Percentiles rank a stretch among this genome's conserved stretches.
phyloP scores from a whole-genome alignment of 2,329 filamentous ascomycete species.

The Aschersonia sp. region DNA sequence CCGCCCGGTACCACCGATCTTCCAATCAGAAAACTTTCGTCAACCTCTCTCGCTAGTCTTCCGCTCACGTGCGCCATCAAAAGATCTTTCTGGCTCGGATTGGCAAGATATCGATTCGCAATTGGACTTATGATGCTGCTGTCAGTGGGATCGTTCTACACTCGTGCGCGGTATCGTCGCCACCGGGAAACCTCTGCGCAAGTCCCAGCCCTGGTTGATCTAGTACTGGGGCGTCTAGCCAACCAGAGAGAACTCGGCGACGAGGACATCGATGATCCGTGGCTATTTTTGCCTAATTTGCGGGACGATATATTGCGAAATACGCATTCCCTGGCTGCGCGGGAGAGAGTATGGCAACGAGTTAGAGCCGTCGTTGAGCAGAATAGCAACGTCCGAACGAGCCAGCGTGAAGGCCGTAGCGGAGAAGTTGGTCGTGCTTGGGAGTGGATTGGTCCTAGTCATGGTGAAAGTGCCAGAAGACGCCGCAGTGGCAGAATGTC shows the following conservation, averaged over 20 bases:
- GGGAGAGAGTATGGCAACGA: constrained; percentile 71
- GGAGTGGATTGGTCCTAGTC: constrained; percentile 53
- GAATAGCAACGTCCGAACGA: constrained; percentile 78
- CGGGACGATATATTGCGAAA: constrained; percentile 79
- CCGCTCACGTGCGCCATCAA: constrained; percentile 70
- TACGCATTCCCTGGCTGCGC: constrained; percentile 60
- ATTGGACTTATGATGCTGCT: constrained; percentile 51
- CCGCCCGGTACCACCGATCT: constrained; percentile 46
- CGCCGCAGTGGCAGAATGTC: constrained; percentile 39
- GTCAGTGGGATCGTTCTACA: constrained; percentile 41
- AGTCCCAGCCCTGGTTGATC: constrained; percentile 69
- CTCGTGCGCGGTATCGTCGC: constrained; percentile 45
- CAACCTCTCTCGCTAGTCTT: constrained; percentile 83
- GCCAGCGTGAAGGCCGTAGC: constrained; percentile 51
- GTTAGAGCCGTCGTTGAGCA: constrained; percentile 78
- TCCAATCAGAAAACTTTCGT: constrained; percentile 53
- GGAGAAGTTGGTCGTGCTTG: constrained; percentile 52
- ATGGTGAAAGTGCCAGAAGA: constrained; percentile 27
- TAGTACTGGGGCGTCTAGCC: constrained; percentile 72
- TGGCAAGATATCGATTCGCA: constrained; percentile 79
- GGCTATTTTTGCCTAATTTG: constrained; percentile 76
- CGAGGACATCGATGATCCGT: constrained; percentile 53
- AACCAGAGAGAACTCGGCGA: constrained; percentile 72
- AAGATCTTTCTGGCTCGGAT: constrained; percentile 60
- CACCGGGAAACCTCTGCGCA: constrained; percentile 52